Base-by-base conservation (phyloP, 1,284 basidiomycete genomes). In the Ustilago vetiveriae region DNA sequence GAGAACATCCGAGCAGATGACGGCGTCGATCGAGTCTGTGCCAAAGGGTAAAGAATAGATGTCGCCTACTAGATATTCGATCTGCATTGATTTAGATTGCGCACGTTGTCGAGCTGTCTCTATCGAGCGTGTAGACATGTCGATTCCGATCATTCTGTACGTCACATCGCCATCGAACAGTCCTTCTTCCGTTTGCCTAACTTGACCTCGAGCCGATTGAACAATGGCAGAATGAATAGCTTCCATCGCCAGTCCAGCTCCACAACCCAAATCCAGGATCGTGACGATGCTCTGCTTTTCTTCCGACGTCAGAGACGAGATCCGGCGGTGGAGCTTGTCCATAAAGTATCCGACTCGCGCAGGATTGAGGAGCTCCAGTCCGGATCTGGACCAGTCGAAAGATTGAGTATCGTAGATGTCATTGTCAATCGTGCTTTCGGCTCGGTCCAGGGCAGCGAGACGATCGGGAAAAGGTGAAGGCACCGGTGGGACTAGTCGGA, bases 371-470 rank as follows among this genome's bases (percentile, higher is more conserved):
- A 71, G 48, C 5, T 46, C 44, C 8, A 74, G 43, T 2, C 65
- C 60, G 7, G 44, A 56, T 2, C 48, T 26, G 30, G 56, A 49
- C 66, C 60, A 73, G 37, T 70, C 70, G 43, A 68, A 68, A 1
- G 50, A 11, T 5, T 51, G 30, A 2, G 43, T 17, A 33, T 70
- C 41, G 58, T 64, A 69, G 50, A 66, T 59, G 8, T 70, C 49
- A 29, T 73, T 73, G 55, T 73, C 70, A 32, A 73, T 51, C 13
- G 39, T 38, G 32, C 49, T 75, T 1, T 69, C 69, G 2, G 73
- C 62, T 8, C 75, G 76, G 9, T 76, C 76, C 17, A 82, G 76
- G 27, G 58, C 63, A 21, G 73, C 75, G 8, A 82, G 63, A 6
- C 82, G 60, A 42, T 78, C 73, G 4, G 62, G 45, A n/a, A 70